These are phyloP conservation scores for Corymbia maculata DNA, from an alignment of 345 rosid genomes.

Conservation along the genomic window DNA sequence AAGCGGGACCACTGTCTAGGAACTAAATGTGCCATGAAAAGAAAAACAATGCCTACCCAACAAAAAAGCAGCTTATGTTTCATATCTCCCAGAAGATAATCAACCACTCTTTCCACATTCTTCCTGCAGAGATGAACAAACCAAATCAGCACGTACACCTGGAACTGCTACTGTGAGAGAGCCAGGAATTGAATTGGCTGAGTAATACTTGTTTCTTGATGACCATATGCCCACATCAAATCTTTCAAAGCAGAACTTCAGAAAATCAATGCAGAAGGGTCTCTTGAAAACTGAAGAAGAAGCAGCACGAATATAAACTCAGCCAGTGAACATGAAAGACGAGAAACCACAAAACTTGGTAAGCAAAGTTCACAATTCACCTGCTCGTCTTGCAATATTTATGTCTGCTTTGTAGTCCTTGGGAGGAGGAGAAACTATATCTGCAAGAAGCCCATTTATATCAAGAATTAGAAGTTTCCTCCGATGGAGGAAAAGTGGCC, in stretches of 20 bases:
- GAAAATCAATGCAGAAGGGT: conserved; percentile 38
- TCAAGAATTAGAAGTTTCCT: conserved; percentile 76
- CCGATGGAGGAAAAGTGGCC: neutral
- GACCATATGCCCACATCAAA: conserved; percentile 63
- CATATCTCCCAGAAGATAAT: conserved; percentile 68
- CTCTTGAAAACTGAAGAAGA: conserved; percentile 38
- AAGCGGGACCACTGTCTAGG: neutral
- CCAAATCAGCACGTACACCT: neutral
- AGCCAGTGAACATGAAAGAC: neutral
- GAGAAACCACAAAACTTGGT: neutral
- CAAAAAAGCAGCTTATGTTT: conserved; percentile 65
- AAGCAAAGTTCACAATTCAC: conserved; percentile 20
- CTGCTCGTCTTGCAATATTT: conserved; percentile 36
- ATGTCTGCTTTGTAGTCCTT: conserved; percentile 33
- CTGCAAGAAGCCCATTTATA: conserved; percentile 82
- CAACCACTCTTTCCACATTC: conserved; percentile 43
- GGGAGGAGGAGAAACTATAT: conserved; percentile 38
- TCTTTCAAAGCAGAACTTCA: conserved; percentile 44
- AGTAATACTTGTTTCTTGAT: conserved; percentile 33
- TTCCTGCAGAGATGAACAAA: conserved; percentile 27
- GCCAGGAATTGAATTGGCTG: neutral
- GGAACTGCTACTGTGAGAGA: neutral
- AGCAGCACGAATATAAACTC: neutral
- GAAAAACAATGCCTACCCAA: conserved; percentile 44
- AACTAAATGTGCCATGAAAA: neutral